Percentiles rank a stretch among this genome's conserved stretches.
Conservation (phyloP, 1,139 yeast species). For the Yamadazyma taylorii region DNA sequence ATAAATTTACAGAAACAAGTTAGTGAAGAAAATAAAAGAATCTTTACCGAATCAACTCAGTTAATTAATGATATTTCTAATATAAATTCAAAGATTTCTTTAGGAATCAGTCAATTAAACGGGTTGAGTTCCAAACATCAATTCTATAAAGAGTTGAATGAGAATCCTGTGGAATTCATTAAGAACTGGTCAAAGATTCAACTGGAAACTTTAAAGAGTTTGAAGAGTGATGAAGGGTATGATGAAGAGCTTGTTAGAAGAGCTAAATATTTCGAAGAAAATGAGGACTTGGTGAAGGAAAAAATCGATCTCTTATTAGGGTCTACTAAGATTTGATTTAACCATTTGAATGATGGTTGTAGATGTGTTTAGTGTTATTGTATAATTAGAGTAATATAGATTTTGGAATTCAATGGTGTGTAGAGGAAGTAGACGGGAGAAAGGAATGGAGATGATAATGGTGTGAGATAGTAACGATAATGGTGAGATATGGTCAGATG, state of each 20-base stretch:
- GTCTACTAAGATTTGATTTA: conserved; percentile 22
- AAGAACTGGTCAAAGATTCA: conserved; percentile 74
- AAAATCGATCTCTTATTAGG: conserved; percentile 72
- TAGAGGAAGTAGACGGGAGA: too few relatives aligned
- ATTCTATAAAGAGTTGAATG: conserved; percentile 71
- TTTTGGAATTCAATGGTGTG: background rate
- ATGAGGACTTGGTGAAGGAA: conserved; percentile 62
- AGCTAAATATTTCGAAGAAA: conserved; percentile 77
- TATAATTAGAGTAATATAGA: conserved; percentile 1
- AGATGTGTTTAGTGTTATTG: conserved; percentile 3
- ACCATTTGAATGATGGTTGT: background rate
- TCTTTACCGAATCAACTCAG: conserved; percentile 39
- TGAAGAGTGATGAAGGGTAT: conserved; percentile 84
- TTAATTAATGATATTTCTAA: conserved; percentile 53
- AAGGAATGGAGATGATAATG: too few relatives aligned
- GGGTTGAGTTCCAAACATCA: conserved; percentile 47
- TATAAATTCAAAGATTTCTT: conserved; percentile 59
- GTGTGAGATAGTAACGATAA: too few relatives aligned
- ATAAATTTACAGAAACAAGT: conserved; percentile 38
- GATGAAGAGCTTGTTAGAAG: conserved; percentile 89
- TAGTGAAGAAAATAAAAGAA: conserved; percentile 37
- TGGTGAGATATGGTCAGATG: too few relatives aligned
- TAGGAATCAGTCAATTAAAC: conserved; percentile 66
- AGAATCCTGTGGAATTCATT: conserved; percentile 76
- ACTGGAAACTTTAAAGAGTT: conserved; percentile 69